Conservation (phyloP, 441 rosid genomes). For the Arabidopsis hybrid region DNA sequence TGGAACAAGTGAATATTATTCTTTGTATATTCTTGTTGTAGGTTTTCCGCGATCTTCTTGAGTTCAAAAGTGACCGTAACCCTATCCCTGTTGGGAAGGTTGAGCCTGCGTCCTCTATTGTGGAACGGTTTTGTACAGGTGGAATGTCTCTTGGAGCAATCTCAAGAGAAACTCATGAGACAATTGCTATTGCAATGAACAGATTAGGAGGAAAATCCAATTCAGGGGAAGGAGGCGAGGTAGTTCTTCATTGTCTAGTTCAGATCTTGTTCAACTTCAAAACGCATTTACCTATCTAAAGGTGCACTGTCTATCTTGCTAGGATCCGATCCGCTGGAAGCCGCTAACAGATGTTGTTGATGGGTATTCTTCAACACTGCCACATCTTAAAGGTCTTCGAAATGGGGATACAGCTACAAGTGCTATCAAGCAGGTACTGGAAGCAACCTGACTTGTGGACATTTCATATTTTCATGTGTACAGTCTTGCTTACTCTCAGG, state of each 20-base stretch:
- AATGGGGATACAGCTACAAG: conserved; percentile 99
- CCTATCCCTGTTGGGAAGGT: conserved; percentile 96
- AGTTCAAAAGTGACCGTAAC: conserved; percentile 90
- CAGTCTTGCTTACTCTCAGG: conserved; percentile 25
- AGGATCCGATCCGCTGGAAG: conserved; percentile 99
- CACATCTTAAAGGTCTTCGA: conserved; percentile 99
- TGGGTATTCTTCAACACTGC: conserved; percentile 96
- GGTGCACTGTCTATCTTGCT: conserved; percentile 20
- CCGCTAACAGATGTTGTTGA: conserved; percentile 95
- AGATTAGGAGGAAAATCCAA: conserved; percentile 97
- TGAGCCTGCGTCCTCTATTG: conserved; percentile 91
- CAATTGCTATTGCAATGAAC: conserved; percentile 99
- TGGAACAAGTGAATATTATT: conserved; percentile 14
- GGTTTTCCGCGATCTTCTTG: conserved; percentile 99
- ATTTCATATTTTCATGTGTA: conserved; percentile 25
- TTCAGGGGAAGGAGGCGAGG: conserved; percentile 99
- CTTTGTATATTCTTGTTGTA: conserved; percentile 43
- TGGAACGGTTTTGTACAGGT: conserved; percentile 96
- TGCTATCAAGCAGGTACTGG: conserved; percentile 94
- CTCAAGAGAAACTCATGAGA: conserved; percentile 99
- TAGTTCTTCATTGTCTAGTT: conserved; percentile 46
- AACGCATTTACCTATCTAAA: conserved; percentile 13
- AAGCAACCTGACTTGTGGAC: conserved; percentile 17
- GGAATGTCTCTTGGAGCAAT: conserved; percentile 99
- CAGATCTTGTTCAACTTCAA: conserved; percentile 16